Percentiles rank a stretch among this genome's conserved stretches.
Conservation (phyloP, 495 filamentous ascomycete species). For the Tuber melanosporum region DNA sequence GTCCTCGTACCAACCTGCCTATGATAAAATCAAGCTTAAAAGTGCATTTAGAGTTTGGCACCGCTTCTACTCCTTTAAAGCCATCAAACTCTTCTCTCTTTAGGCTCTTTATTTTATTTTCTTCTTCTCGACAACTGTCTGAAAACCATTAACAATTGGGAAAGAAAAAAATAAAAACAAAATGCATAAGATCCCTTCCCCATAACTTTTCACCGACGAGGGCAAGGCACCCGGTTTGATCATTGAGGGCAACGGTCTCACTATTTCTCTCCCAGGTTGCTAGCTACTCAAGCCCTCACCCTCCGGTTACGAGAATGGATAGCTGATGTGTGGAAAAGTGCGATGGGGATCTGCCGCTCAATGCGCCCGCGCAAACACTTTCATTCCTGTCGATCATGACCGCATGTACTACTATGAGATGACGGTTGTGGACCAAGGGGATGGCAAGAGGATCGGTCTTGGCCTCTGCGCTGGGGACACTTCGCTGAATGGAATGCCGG, state of each 20-base stretch:
- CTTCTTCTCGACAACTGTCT: not conserved
- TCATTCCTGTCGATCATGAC: not conserved
- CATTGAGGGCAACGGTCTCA: not conserved
- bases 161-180: not conserved
- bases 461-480: not conserved
- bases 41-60: not conserved
- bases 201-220: not conserved
- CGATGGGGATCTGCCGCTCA: not conserved
- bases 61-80: not conserved
- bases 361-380: constrained; percentile 1
- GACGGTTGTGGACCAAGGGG: not conserved
- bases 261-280: not conserved
- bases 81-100: not conserved
- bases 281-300: not conserved
- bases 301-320: not conserved
- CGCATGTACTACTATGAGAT: not conserved
- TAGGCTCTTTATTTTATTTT: not conserved
- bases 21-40: not conserved
- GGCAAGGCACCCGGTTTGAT: not conserved
- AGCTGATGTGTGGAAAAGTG: not conserved
- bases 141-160: not conserved
- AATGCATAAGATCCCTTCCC: not conserved
- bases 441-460: not conserved
- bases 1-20: not conserved
- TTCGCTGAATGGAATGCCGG: not conserved